These are phyloP conservation scores for Vigna trinervia DNA, from an alignment of 306 rosid genomes.

Conservation along the genomic window DNA sequence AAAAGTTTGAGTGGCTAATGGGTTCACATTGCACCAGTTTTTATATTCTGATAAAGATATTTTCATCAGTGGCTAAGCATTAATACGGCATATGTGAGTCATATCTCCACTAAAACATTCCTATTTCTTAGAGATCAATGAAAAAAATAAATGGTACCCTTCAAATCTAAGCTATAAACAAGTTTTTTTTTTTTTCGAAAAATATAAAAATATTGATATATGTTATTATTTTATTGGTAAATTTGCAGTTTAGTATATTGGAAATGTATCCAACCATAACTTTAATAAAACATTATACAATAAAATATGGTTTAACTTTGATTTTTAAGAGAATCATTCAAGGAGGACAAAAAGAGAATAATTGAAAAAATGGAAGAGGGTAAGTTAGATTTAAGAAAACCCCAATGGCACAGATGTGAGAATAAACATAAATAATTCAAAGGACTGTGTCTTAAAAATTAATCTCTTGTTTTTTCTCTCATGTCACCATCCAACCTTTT, in stretches of 20 bases:
- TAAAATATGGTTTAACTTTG: too few relatives aligned
- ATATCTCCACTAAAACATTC: background rate
- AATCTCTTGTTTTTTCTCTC: background rate
- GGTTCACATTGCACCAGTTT: background rate
- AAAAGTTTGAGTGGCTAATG: background rate
- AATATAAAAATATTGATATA: background rate
- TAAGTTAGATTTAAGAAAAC: too few relatives aligned
- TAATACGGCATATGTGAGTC: background rate
- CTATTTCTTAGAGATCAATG: background rate
- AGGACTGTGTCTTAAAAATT: background rate
- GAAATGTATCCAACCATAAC: too few relatives aligned
- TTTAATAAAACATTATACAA: too few relatives aligned
- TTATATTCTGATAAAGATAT: background rate
- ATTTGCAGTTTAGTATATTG: background rate
- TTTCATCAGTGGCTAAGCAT: background rate
- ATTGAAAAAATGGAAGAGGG: background rate
- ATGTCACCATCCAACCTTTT: background rate
- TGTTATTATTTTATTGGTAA: background rate
- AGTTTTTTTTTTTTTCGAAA: background rate
- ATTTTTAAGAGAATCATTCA: too few relatives aligned
- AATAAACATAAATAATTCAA: background rate
- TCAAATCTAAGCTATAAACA: background rate
- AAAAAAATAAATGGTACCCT: background rate
- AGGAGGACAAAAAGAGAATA: background rate
- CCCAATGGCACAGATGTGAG: background rate